Conservation (phyloP, 1,284 basidiomycete genomes). For the Rhodotorula glutinis region DNA sequence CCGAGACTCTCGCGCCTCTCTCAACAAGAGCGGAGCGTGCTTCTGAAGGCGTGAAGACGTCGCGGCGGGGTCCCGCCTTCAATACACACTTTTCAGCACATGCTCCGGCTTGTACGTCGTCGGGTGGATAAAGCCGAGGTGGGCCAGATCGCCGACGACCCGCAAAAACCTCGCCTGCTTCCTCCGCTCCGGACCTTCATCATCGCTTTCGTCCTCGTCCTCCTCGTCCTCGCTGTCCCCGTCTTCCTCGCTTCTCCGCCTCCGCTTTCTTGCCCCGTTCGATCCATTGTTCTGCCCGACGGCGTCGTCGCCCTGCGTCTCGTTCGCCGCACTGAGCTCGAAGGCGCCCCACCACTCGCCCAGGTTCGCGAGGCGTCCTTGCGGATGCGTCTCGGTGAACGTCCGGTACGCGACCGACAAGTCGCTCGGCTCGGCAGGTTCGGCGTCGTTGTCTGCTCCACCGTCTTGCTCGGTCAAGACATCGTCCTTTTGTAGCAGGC, state of each 20-base stretch:
- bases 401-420: conserved; percentile 32
- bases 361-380: conserved; percentile 41
- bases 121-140: conserved; percentile 40
- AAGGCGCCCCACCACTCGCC: conserved; percentile 43
- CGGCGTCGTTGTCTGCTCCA: neutral
- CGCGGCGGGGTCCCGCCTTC: neutral
- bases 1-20: neutral
- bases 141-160: conserved; percentile 39
- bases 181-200: conserved; percentile 16
- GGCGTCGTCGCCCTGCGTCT: neutral
- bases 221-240: conserved; percentile 13
- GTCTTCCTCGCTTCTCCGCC: conserved; percentile 4
- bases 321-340: conserved; percentile 11
- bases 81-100: conserved; percentile 42
- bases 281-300: neutral
- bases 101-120: conserved; percentile 44
- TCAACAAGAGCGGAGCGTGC: too few species aligned
- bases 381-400: conserved; percentile 32
- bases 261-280: conserved; percentile 8
- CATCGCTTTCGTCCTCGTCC: conserved; percentile 22
- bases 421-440: conserved; percentile 11
- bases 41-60: too few species aligned
- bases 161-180: conserved; percentile 42
- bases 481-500: conserved; percentile 9
- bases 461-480: conserved; percentile 1